phyloP scores from a whole-genome alignment of 768 basidiomycete genomes.

The Kwoniella botswanensis region DNA sequence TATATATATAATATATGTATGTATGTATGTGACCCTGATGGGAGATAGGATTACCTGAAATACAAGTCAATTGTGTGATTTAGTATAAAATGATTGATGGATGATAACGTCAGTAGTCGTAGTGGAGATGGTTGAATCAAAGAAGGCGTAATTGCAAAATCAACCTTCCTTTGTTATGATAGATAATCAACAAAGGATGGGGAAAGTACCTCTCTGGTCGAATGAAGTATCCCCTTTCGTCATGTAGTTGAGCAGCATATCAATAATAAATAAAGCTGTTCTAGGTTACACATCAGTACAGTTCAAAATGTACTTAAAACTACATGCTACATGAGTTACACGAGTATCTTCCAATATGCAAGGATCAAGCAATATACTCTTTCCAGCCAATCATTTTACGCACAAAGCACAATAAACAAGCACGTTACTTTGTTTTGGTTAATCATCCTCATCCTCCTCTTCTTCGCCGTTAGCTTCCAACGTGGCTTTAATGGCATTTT shows the following conservation, averaged over 20 bases:
- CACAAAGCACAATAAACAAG: neutral
- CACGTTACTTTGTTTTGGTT: neutral
- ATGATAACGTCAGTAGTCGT: neutral
- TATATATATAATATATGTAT: neutral
- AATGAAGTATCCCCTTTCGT: too few relatives aligned
- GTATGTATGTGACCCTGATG: too few relatives aligned
- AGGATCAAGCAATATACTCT: neutral
- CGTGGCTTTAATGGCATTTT: conserved; percentile 64
- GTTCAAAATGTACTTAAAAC: neutral
- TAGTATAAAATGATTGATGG: too few relatives aligned
- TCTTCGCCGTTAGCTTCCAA: conserved; percentile 67
- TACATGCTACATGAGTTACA: conserved; percentile 1
- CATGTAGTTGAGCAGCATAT: neutral
- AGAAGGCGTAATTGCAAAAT: neutral
- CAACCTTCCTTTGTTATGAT: conserved; percentile 3
- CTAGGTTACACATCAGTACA: too few relatives aligned
- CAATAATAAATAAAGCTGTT: neutral
- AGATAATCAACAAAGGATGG: neutral
- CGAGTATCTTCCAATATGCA: neutral
- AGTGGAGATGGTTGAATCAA: neutral
- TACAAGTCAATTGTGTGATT: neutral
- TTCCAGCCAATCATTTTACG: neutral
- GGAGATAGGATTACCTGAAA: neutral
- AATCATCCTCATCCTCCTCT: conserved; percentile 63
- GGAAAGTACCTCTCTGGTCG: too few relatives aligned